Base-by-base conservation (phyloP, 768 basidiomycete species). In the Hericium erinaceus region DNA sequence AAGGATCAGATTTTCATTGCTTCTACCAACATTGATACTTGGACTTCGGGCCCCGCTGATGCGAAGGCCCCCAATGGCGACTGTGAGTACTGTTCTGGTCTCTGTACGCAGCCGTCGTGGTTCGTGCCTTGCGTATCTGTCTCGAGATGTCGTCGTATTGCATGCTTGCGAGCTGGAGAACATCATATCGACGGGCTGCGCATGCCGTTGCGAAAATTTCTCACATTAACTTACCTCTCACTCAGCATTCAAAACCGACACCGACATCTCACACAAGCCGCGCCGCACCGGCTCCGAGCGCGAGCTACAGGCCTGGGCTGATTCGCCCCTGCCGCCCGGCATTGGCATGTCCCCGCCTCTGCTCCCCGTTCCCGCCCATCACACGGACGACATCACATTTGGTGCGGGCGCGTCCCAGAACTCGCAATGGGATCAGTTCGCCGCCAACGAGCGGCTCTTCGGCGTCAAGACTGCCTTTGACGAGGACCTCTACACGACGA, bases 401-500 rank as follows among this genome's bases (percentile, higher is more conserved):
- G 87, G 83, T 4, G 66, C 78, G 15, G 77, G 77, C 11, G 70
- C 78, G 15, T 69, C 64, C n/a, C 64, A 64, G 48, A 74, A 72
- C 40, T 67, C 63, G 58, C 67, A 76, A 2, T 94, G 95, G 92
- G 94, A 99, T 70, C 93, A 97, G 70, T 99, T 95, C 65, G 85
- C 85, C 18, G 91, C 77, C 44, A 99, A 98, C 71, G 95, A 98
- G 72, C 79, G 88, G 64, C 77, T 92, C 56, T 98, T 97, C 67
- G 97, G 97, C 22, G 84, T 95, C 60, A 92, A 78, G 65, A 92
- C 93, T 9, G 82, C 82, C 64, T 99, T 92, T 71, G 87, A 95
- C 66, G 97, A 99, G 74, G 90, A 95, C 57, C 68, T 85, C 38
- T 99, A 99, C 70, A 98, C 97, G 11, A 98, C 95, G 16, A 92